Conservation (phyloP, 2,329 filamentous ascomycete species). For the Fusarium lyarnte region DNA sequence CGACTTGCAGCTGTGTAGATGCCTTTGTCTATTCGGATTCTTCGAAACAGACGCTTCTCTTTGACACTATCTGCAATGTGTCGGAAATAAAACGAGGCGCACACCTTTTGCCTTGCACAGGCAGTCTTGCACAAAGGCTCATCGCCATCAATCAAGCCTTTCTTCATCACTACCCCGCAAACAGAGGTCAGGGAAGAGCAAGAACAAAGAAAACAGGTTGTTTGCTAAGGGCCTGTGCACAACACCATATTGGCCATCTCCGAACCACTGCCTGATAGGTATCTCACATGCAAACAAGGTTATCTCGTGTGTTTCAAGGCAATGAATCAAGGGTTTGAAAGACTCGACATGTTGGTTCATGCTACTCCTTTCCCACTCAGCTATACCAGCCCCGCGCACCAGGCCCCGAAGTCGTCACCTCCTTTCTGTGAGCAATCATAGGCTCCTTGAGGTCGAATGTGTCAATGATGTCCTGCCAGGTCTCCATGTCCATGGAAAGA, state of each 20-base stretch:
- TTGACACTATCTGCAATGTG: conserved; percentile 4
- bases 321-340: conserved; percentile 1
- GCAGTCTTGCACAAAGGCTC: conserved; percentile 10
- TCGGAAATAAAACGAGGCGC: conserved; percentile 17
- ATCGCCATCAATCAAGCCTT: background rate
- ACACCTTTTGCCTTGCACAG: background rate
- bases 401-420: conserved; percentile 61
- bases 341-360: conserved; percentile 1
- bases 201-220: conserved; percentile 24
- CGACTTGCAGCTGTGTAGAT: background rate
- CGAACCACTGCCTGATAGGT: background rate
- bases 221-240: conserved; percentile 3
- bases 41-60: conserved; percentile 6
- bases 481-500: conserved; percentile 84
- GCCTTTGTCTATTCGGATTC: conserved; percentile 22
- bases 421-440: conserved; percentile 84
- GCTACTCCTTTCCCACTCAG: conserved; percentile 44
- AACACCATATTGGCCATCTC: conserved; percentile 9
- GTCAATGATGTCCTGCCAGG: conserved; percentile 81
- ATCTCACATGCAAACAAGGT: background rate
- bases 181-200: background rate
- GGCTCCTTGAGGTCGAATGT: conserved; percentile 80
- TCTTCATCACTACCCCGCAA: background rate
- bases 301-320: conserved; percentile 1
- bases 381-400: conserved; percentile 74